phyloP scores from a whole-genome alignment of 164 flowering plant species.

The Saururus chinensis region DNA sequence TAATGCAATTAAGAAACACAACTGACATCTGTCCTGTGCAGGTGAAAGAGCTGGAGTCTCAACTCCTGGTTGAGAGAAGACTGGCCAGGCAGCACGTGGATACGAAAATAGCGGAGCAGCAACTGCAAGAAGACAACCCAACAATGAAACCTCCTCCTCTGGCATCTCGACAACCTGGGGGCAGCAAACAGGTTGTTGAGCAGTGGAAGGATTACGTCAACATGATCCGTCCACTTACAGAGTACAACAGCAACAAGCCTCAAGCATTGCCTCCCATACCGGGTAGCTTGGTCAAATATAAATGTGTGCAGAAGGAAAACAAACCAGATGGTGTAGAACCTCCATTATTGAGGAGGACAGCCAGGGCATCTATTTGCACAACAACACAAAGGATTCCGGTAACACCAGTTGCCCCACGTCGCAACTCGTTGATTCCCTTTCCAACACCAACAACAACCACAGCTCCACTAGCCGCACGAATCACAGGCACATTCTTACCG shows the following conservation, averaged over 20 bases:
- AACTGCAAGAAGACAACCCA: slow-evolving; percentile 34
- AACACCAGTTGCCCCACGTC: slow-evolving; percentile 36
- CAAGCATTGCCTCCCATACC: slow-evolving; percentile 15
- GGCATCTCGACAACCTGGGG: slow-evolving; percentile 24
- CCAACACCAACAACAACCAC: slow-evolving; percentile 22
- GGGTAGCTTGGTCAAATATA: slow-evolving; percentile 17
- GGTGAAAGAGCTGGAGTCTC: slow-evolving; percentile 88
- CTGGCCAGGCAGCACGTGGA: slow-evolving; percentile 86
- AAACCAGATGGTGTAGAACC: slow-evolving; percentile 37
- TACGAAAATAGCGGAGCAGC: slow-evolving; percentile 61
- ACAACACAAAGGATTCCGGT: slow-evolving; percentile 23
- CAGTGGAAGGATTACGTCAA: slow-evolving; percentile 23
- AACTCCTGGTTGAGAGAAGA: slow-evolving; percentile 75
- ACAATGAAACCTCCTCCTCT: slow-evolving; percentile 43
- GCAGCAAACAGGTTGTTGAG: slow-evolving; percentile 31
- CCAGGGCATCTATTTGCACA: slow-evolving; percentile 63
- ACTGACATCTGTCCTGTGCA: slow-evolving; percentile 19
- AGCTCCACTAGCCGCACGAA: slow-evolving; percentile 10
- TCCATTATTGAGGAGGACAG: slow-evolving; percentile 33
- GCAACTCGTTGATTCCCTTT: slow-evolving; percentile 69
- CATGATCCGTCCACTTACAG: slow-evolving; percentile 26
- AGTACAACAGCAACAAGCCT: slow-evolving; percentile 29
- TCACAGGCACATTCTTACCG: neutral
- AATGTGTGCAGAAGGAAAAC: slow-evolving; percentile 58
- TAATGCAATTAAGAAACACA: neutral